Percentiles rank a stretch among this genome's conserved stretches.
These are phyloP conservation scores for Backusella liffmaniae DNA, from an alignment of 192 early-diverging fungal species.

Conservation along the genomic window DNA sequence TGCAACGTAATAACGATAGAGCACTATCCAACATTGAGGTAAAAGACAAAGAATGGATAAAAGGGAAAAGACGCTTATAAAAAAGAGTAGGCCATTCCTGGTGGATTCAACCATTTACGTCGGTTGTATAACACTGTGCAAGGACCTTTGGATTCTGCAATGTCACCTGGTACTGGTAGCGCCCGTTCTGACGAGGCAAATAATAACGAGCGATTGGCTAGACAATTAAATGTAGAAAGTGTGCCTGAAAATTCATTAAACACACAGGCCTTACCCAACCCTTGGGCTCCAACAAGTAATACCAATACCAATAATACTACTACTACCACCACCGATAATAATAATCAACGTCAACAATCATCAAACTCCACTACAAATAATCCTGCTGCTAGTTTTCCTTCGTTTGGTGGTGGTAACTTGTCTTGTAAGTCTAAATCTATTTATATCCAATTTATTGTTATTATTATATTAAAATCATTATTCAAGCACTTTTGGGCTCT, in stretches of 20 bases:
- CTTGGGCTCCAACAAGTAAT: conserved; percentile 46
- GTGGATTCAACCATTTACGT: conserved; percentile 63
- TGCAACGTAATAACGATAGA: conserved; percentile 61
- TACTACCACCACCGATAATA: conserved; percentile 1
- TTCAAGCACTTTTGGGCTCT: conserved; percentile 2
- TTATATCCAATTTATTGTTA: background rate
- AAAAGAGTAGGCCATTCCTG: conserved; percentile 48
- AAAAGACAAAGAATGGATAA: background rate
- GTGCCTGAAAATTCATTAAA: conserved; percentile 51
- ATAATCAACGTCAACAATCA: background rate
- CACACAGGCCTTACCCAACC: conserved; percentile 55
- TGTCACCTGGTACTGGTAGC: conserved; percentile 27
- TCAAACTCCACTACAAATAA: background rate
- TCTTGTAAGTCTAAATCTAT: conserved; percentile 7
- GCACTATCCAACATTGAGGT: conserved; percentile 63
- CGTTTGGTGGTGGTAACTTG: background rate
- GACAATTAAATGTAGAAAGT: conserved; percentile 52
- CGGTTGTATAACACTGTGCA: conserved; percentile 57
- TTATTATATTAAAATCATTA: background rate
- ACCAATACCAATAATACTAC: conserved; percentile 9
- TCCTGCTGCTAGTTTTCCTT: conserved; percentile 19
- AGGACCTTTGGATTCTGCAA: conserved; percentile 55
- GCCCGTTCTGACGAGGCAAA: conserved; percentile 46
- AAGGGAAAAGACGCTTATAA: too few relatives aligned
- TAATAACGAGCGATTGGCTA: conserved; percentile 47